A percentile compares a stretch with the other conserved stretches of the same genome.
Conservation (phyloP, 108 stramenopile genomes). For the Parietichytrium sp. region DNA sequence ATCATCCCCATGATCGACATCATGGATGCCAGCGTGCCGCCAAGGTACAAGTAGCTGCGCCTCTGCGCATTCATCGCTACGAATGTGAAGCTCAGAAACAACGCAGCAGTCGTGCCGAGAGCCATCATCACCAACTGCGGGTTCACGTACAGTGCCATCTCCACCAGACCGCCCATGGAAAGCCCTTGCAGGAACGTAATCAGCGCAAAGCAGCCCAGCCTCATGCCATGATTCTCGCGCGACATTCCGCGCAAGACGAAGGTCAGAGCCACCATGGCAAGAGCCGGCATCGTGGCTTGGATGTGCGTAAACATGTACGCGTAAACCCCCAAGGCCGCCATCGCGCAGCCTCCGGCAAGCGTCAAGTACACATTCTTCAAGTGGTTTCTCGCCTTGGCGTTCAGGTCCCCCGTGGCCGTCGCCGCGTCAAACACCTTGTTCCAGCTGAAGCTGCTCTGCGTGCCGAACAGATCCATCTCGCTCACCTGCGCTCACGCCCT, state of each 20-base stretch:
- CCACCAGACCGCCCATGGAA: constrained; percentile 45
- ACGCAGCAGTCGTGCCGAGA: constrained; percentile 40
- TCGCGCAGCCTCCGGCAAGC: not conserved
- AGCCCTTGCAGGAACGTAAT: constrained; percentile 52
- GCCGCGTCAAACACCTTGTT: too few relatives aligned
- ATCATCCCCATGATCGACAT: not conserved
- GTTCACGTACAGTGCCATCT: constrained; percentile 46
- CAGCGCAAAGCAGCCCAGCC: constrained; percentile 43
- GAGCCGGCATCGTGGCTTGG: not conserved
- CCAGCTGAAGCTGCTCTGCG: too few relatives aligned
- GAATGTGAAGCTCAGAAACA: constrained; percentile 52
- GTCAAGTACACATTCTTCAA: not conserved
- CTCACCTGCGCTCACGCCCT: too few relatives aligned
- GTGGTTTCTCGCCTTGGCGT: too few relatives aligned
- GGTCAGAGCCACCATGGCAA: not conserved
- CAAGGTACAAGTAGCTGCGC: constrained; percentile 54
- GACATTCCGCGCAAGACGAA: not conserved
- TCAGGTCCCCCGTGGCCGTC: too few relatives aligned
- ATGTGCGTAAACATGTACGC: not conserved
- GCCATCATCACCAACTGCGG: constrained; percentile 49
- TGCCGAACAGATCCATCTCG: too few relatives aligned
- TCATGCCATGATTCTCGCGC: constrained; percentile 41
- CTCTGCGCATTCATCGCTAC: constrained; percentile 50
- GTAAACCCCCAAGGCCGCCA: not conserved
- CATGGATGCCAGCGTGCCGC: constrained; percentile 44